Base-by-base conservation (phyloP, 768 basidiomycete species). In the Podaxis sp. region DNA sequence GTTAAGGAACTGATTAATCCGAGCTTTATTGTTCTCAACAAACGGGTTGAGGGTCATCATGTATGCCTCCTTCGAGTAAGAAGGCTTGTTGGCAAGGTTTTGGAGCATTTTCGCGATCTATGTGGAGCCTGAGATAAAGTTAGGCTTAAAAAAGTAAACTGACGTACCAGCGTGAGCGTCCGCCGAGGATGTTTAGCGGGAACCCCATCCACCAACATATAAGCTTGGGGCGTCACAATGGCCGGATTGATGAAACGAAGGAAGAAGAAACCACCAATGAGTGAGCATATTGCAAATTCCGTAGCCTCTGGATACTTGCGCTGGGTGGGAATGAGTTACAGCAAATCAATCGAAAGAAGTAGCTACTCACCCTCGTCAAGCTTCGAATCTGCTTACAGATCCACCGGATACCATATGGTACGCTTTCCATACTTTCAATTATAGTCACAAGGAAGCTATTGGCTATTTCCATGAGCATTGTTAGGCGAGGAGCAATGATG, bases 91-190 rank as follows among this genome's bases (percentile, higher is more conserved):
- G 4, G 97, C 97, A 56, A 99, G 82, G 75, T 99, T 99, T 77
- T 99, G 97, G 61, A 99, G 80, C 97, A 99, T 99, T 81, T 99
- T 99, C 53, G 97, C 97, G 70, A 99, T 99, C 95, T 97, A 68
- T 9, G 38, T 6, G 52, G 19, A 38, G 30, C 44, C 28, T 52
- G 44, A 62, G n/a, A 57, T 44, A 51, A 19, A 9, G 8, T 7
- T 33, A 52, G 22, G 40, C 19, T 13, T 60, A 48, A 38, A 28
- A 52, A 36, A 52, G 22, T 40, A 38, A n/a, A 71, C 79, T 62
- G 64, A 85, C 92, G 63, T 68, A 84, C 84, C 73, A 99, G 81
- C 11, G 97, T 99, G 71, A 99, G 80, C 9, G 97, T 99, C 70
- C 97, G 87, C 56, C 97, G 83, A 28, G 97, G 97, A 73, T 99